Evolutionary conservation across 306 rosid species (phyloP).

Genomic region (Acacia acuminata): DNA sequence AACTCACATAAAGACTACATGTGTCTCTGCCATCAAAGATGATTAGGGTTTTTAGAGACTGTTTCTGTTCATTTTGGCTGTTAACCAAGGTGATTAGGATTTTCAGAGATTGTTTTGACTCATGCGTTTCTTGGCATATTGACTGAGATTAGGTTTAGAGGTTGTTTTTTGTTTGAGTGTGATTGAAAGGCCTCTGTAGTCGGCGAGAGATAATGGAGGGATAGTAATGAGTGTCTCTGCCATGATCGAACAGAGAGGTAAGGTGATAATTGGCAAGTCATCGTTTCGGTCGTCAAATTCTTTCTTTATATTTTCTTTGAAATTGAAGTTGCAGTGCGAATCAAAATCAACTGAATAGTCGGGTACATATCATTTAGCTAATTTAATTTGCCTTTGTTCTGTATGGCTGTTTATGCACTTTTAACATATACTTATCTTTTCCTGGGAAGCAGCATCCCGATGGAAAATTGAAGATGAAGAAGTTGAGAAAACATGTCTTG

Average conservation of each 20-base stretch:
- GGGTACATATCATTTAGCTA: background rate
- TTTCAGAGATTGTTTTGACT: background rate
- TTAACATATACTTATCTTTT: constrained; percentile 15
- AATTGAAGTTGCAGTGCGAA: background rate
- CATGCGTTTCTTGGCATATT: too few relatives aligned
- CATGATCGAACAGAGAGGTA: constrained; percentile 46
- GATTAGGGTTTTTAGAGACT: background rate
- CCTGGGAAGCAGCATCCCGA: constrained; percentile 66
- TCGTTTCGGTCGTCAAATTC: constrained; percentile 64
- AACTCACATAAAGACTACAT: fast-evolving
- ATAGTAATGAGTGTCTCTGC: constrained; percentile 20
- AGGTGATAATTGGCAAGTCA: constrained; percentile 51
- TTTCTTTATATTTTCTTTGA: background rate
- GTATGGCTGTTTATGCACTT: background rate
- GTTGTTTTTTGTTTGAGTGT: too few relatives aligned
- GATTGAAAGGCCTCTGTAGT: constrained; percentile 35
- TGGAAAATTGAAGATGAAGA: constrained; percentile 75
- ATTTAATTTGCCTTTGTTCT: background rate
- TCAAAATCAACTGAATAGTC: too few relatives aligned
- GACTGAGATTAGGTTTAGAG: too few relatives aligned
- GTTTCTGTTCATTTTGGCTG: background rate
- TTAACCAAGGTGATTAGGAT: background rate
- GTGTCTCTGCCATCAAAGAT: background rate
- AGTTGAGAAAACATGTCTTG: constrained; percentile 61
- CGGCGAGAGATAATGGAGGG: background rate